Conservation (phyloP, 2,329 filamentous ascomycete species). For the Monilinia polystroma region DNA sequence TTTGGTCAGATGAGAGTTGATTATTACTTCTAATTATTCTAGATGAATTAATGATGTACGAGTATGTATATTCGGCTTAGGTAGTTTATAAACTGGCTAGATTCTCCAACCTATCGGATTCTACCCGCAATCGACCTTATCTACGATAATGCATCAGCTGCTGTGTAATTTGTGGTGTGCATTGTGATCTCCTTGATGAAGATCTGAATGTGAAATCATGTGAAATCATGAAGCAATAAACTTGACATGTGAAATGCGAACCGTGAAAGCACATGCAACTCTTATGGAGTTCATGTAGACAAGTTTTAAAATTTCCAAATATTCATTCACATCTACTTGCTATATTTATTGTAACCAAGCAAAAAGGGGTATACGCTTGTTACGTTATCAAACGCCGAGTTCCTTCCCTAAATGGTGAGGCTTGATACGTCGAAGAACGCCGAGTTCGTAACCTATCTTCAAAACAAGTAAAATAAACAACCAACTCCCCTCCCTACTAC, state of each 20-base stretch:
- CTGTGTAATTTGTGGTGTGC: too few relatives aligned
- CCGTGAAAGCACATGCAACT: too few relatives aligned
- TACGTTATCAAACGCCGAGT: slow-evolving; percentile 41
- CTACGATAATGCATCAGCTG: slow-evolving; percentile 8
- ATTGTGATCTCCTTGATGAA: not conserved
- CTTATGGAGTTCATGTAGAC: not conserved
- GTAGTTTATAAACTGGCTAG: not conserved
- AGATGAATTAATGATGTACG: not conserved
- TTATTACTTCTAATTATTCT: not conserved
- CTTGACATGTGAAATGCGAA: slow-evolving; percentile 10
- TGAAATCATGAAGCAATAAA: not conserved
- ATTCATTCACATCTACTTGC: not conserved
- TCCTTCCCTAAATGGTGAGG: slow-evolving; percentile 34
- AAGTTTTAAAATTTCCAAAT: not conserved
- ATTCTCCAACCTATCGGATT: not conserved
- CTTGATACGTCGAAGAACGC: slow-evolving; percentile 40
- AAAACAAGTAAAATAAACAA: slow-evolving; percentile 17
- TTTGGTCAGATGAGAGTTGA: not conserved
- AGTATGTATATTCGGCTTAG: not conserved
- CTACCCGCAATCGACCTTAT: not conserved
- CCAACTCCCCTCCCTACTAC: slow-evolving; percentile 20
- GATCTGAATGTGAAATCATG: not conserved
- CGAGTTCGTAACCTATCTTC: slow-evolving; percentile 37
- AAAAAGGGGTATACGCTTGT: slow-evolving; percentile 41
- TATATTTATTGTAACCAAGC: slow-evolving; percentile 31